A percentile compares a stretch with the other conserved stretches of the same genome.
Conservation (phyloP, 495 filamentous ascomycete genomes). For the Lepidopterella palustris region DNA sequence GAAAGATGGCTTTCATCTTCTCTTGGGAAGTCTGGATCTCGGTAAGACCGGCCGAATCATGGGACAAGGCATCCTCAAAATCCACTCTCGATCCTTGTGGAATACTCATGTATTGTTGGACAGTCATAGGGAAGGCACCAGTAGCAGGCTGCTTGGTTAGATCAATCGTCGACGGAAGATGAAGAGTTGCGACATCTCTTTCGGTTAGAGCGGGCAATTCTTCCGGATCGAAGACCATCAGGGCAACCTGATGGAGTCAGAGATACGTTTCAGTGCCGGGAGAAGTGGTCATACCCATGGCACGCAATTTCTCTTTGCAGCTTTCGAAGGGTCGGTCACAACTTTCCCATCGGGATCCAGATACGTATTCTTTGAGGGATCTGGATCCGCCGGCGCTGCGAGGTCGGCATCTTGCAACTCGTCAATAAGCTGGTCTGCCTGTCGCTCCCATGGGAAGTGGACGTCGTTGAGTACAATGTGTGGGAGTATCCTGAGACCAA, state of each 20-base stretch:
- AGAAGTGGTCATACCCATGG: not conserved
- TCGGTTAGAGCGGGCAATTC: not conserved
- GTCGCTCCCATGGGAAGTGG: slow-evolving; percentile 45
- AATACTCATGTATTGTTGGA: slow-evolving; percentile 3
- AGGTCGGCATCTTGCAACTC: not conserved
- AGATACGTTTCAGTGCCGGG: not conserved
- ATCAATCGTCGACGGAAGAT: not conserved
- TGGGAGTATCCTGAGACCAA: slow-evolving; percentile 42
- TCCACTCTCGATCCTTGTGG: not conserved
- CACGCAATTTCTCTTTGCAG: not conserved
- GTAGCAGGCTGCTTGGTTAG: not conserved
- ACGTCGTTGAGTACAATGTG: slow-evolving; percentile 48
- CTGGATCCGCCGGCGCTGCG: no score
- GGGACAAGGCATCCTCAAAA: no score
- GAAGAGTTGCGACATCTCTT: not conserved
- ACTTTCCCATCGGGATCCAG: not conserved
- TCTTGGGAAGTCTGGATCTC: not conserved
- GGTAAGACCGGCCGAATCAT: no score
- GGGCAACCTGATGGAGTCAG: slow-evolving; percentile 34
- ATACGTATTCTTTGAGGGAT: no score
- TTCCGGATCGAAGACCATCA: slow-evolving; percentile 36
- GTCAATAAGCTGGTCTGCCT: not conserved
- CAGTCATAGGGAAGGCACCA: slow-evolving; percentile 6
- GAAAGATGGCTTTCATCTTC: not conserved
- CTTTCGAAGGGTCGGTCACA: not conserved